Percentiles rank a stretch among this genome's conserved stretches.
Evolutionary conservation across 108 stramenopile species (phyloP).

Genomic region (Nitzschia sp.): DNA sequence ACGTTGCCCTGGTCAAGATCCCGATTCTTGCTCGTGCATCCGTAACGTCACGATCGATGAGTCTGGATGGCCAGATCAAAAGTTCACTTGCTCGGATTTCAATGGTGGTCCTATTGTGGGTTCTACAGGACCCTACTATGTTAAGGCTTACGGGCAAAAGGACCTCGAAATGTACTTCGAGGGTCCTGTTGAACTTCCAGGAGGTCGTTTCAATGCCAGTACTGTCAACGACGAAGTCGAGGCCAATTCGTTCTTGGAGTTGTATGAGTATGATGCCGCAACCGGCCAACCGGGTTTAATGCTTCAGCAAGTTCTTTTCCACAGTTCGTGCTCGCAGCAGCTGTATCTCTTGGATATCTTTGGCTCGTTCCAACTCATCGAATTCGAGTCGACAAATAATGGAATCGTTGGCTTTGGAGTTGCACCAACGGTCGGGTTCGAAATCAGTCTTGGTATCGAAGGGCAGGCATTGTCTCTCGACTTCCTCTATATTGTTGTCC

Average conservation of each 20-base stretch:
- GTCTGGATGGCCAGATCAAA: constrained; percentile 9
- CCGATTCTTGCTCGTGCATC: constrained; percentile 11
- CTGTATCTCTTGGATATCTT: constrained; percentile 34
- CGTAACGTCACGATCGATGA: constrained; percentile 10
- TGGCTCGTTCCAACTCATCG: constrained; percentile 20
- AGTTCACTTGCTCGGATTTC: constrained; percentile 13
- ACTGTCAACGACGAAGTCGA: background rate
- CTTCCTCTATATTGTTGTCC: constrained; percentile 8
- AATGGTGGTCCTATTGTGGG: constrained; percentile 11
- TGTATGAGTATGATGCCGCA: background rate
- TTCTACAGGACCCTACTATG: background rate
- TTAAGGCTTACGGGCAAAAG: background rate
- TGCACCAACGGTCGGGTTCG: constrained; percentile 4
- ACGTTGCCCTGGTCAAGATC: constrained; percentile 8
- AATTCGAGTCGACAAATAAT: constrained; percentile 17
- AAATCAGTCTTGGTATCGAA: background rate
- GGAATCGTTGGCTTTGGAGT: constrained; percentile 15
- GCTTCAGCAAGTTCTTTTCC: constrained; percentile 13
- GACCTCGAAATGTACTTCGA: constrained; percentile 12
- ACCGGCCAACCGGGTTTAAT: background rate
- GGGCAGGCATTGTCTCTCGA: background rate
- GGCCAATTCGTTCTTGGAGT: background rate
- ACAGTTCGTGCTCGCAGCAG: constrained; percentile 33
- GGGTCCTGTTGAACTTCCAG: constrained; percentile 13
- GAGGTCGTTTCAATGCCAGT: constrained; percentile 10